Percentiles rank a stretch among this genome's conserved stretches.
Conservation (phyloP, 2,329 filamentous ascomycete species). For the Talaromyces funiculosus region DNA sequence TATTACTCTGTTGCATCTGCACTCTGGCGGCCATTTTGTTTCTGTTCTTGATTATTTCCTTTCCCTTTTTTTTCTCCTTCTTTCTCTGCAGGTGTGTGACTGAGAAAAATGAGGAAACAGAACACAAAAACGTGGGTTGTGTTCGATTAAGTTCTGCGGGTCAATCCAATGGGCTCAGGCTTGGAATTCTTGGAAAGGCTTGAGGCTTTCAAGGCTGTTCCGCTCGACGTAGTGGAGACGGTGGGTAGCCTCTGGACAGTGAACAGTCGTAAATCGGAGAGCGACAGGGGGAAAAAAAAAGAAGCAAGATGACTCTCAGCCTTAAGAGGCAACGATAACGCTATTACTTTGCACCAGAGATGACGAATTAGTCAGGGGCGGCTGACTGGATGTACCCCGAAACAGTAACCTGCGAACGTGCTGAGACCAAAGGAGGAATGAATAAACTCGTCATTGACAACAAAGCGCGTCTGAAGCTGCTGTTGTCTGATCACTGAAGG, state of each 20-base stretch:
- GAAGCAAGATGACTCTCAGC: not conserved
- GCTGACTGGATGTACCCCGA: not conserved
- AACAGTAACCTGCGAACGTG: not conserved
- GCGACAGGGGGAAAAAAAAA: too few species aligned
- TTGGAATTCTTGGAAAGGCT: not conserved
- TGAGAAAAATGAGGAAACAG: too few species aligned
- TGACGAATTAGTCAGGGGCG: slow-evolving; percentile 1
- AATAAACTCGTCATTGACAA: not conserved
- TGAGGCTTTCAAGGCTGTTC: slow-evolving; percentile 2
- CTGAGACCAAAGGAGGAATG: not conserved
- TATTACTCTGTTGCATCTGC: slow-evolving; percentile 24
- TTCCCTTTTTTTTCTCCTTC: not conserved
- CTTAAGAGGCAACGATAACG: not conserved
- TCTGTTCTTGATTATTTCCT: not conserved
- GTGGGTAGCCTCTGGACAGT: not conserved
- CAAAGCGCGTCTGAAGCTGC: not conserved
- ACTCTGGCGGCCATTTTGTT: slow-evolving; percentile 19
- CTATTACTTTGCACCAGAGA: not conserved
- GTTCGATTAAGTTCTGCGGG: slow-evolving; percentile 5
- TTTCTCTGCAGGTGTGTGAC: not conserved
- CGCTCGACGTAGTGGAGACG: not conserved
- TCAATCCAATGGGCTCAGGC: not conserved
- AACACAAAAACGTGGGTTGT: not conserved
- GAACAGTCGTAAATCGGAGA: too few species aligned
- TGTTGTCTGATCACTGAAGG: not conserved